Base-by-base conservation (phyloP, 2,329 filamentous ascomycete species). In the Geoglossum cookeanum region DNA sequence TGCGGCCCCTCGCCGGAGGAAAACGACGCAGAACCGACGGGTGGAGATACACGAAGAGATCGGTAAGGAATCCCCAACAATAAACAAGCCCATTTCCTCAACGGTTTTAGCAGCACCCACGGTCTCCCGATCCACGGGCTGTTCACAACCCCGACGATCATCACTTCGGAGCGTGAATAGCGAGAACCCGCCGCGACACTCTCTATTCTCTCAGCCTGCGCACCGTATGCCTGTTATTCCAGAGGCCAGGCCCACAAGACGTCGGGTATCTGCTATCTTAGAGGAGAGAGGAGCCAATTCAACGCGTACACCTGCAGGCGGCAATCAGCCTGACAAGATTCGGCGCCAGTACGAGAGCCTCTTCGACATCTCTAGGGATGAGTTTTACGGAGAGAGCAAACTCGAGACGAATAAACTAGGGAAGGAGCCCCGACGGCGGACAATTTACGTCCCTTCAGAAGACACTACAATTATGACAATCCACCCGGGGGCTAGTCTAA, bases 401-500 rank as follows among this genome's bases (percentile, higher is more conserved):
- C 17, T 27, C 49, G 32, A 44, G 35, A 29, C 22, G 33, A 4
- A 39, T 32, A 52, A 35, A 3, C 37, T 62, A 22, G 61, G 62
- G 55, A 74, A 73, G 62, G 69, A 73, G 17, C 67, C 68, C 3
- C 67, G 74, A 56, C 66, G 74, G 58, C 67, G 72, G 58, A 77
- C 74, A 2, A 76, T 77, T 51, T 77, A 74, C 62, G 68, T 76
- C 11, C 74, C 74, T 9, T 69, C 70, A 1, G 74, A 76, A 33
- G 73, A 76, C 58, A 77, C 74, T 4, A 74, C 73, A 1, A 66
- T 76, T 30, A 65, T 75, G 61, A 76, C 74, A 0, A 75, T 77
- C 49, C 74, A 76, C 62, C 74, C 75, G 3, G 74, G 74, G 45
- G 69, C 71, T 37, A 56, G 49, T 30, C 30, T 47, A 29, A 58